These are phyloP conservation scores for Globisporangium recalcitrans DNA, from an alignment of 352 stramenopile genomes.

Conservation along the genomic window DNA sequence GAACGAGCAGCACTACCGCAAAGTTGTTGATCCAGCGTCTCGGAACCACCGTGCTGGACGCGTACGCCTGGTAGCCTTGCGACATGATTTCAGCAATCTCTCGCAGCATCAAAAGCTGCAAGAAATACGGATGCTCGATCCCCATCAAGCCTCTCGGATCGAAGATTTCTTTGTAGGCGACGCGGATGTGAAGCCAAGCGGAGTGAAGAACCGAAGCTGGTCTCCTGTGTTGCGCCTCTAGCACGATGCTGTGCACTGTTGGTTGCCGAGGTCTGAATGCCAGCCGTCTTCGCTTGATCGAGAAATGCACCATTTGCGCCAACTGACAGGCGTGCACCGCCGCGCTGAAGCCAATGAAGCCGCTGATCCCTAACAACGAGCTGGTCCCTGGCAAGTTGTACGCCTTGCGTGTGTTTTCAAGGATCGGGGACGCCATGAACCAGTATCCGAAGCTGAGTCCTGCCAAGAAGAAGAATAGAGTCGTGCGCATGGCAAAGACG, in stretches of 20 bases:
- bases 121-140: conserved; percentile 15
- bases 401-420: background rate
- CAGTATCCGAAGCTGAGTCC: conserved; percentile 6
- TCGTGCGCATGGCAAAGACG: conserved; percentile 10
- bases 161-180: background rate
- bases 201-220: background rate
- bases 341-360: background rate
- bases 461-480: conserved; percentile 7
- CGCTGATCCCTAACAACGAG: conserved; percentile 1
- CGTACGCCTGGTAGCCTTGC: conserved; percentile 28
- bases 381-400: conserved; percentile 9
- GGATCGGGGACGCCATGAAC: conserved; percentile 10
- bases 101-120: conserved; percentile 16
- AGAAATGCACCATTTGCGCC: background rate
- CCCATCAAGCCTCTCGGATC: conserved; percentile 7
- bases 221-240: background rate
- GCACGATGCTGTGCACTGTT: background rate
- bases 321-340: conserved; percentile 3
- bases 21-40: conserved; percentile 30
- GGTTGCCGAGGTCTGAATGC: background rate
- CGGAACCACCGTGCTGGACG: conserved; percentile 22
- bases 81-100: conserved; percentile 24
- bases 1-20: conserved; percentile 18
- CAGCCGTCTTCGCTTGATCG: conserved; percentile 1
- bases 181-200: background rate